Percentiles rank a stretch among this genome's conserved stretches.
Evolutionary conservation across 768 basidiomycete species (phyloP).

Genomic region (Pulveroboletus sp.): DNA sequence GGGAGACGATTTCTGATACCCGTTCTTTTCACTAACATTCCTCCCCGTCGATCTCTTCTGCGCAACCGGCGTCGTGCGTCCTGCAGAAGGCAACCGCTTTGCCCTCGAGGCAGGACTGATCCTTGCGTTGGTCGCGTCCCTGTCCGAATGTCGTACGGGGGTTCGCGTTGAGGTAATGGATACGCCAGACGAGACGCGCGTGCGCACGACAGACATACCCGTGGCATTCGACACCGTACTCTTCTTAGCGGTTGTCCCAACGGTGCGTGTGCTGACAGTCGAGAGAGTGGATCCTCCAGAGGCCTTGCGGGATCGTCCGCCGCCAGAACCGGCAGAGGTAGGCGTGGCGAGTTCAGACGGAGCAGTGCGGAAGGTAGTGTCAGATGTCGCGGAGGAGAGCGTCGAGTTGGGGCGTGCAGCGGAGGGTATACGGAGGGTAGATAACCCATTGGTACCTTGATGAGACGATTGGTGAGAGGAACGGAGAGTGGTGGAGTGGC

Average conservation of each 20-base stretch:
- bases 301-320: constrained; percentile 26
- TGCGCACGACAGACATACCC: constrained; percentile 6
- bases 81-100: constrained; percentile 22
- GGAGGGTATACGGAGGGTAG: constrained; percentile 32
- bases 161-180: constrained; percentile 26
- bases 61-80: constrained; percentile 22
- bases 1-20: constrained; percentile 11
- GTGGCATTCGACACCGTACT: constrained; percentile 3
- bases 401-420: constrained; percentile 24
- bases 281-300: constrained; percentile 31
- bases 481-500: constrained; percentile 24
- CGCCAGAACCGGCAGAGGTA: constrained; percentile 23
- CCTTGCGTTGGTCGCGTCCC: constrained; percentile 18
- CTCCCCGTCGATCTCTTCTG: constrained; percentile 19
- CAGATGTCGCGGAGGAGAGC: constrained; percentile 31
- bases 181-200: constrained; percentile 27
- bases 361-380: constrained; percentile 31
- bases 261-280: constrained; percentile 29
- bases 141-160: constrained; percentile 23
- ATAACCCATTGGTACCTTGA: constrained; percentile 20
- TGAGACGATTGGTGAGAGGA: constrained; percentile 21
- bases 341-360: constrained; percentile 28
- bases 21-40: constrained; percentile 13
- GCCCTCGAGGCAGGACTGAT: constrained; percentile 18
- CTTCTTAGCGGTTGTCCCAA: constrained; percentile 26